Conservation (phyloP, 768 basidiomycete species). For the Dacryopinax spathularia region DNA sequence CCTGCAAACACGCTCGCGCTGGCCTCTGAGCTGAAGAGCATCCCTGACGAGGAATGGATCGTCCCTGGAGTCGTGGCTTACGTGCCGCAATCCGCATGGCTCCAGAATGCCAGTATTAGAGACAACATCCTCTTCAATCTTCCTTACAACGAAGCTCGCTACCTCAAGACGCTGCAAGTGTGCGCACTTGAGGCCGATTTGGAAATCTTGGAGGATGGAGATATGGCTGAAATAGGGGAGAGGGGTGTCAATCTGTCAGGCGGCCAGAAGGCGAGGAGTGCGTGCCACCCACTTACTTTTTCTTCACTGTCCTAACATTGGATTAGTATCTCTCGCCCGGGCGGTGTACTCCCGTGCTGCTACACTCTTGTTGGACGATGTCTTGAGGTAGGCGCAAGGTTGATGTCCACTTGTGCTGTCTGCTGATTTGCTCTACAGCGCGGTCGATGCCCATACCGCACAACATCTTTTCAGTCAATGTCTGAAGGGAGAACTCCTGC, state of each 20-base stretch:
- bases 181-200: constrained; percentile 62
- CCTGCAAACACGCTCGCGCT: constrained; percentile 62
- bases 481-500: constrained; percentile 61
- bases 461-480: constrained; percentile 70
- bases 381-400: constrained; percentile 24
- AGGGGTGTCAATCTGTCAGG: constrained; percentile 42
- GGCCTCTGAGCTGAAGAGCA: constrained; percentile 32
- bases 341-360: constrained; percentile 84
- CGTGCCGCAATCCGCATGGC: constrained; percentile 41
- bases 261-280: constrained; percentile 14
- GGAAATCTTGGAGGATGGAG: constrained; percentile 73
- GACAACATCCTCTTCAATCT: constrained; percentile 67
- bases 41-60: constrained; percentile 52
- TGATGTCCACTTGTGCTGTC: not conserved
- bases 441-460: constrained; percentile 75
- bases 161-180: constrained; percentile 62
- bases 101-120: constrained; percentile 32
- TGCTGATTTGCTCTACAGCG: constrained; percentile 16
- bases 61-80: constrained; percentile 69
- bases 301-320: not conserved
- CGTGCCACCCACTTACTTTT: too few relatives aligned
- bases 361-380: constrained; percentile 71
- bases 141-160: constrained; percentile 58
- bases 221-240: constrained; percentile 78
- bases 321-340: constrained; percentile 54